Percentiles rank a stretch among this genome's conserved stretches.
Conservation (phyloP, 176 grass and related monocot species). For the Carex cristatella region DNA sequence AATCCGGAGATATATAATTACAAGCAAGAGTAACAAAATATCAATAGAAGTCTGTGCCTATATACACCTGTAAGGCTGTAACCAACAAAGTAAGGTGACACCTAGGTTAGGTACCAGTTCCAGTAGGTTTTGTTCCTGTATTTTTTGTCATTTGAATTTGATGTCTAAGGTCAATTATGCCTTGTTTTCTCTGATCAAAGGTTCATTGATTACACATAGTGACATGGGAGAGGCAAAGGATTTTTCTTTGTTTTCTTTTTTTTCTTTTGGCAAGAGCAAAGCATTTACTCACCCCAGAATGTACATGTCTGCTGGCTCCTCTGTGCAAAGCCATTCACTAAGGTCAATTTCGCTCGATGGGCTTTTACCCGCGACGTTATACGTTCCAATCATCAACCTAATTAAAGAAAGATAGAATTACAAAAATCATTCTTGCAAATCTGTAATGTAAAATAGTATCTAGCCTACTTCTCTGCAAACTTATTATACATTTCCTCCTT, state of each 20-base stretch:
- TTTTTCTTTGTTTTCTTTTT: neutral
- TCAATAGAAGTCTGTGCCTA: neutral
- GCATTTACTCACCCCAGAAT: conserved; percentile 44
- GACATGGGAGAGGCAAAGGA: neutral
- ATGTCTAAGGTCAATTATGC: neutral
- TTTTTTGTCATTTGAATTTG: neutral
- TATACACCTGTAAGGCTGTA: neutral
- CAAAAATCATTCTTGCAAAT: neutral
- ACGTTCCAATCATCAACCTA: conserved; percentile 60
- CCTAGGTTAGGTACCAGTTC: neutral
- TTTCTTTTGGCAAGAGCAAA: neutral
- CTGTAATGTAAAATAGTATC: neutral
- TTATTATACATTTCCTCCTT: neutral
- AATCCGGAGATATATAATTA: neutral
- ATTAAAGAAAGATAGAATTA: conserved; percentile 1
- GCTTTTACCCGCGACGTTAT: conserved; percentile 48
- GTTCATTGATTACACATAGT: neutral
- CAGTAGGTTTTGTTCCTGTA: neutral
- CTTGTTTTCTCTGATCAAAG: neutral
- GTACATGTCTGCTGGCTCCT: conserved; percentile 47
- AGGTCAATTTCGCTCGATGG: conserved; percentile 39
- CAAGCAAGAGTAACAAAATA: neutral
- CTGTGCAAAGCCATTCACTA: conserved; percentile 44
- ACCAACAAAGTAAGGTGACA: neutral
- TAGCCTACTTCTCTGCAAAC: neutral